Conservation (phyloP, 495 filamentous ascomycete genomes). For the Penicillium goetzii region DNA sequence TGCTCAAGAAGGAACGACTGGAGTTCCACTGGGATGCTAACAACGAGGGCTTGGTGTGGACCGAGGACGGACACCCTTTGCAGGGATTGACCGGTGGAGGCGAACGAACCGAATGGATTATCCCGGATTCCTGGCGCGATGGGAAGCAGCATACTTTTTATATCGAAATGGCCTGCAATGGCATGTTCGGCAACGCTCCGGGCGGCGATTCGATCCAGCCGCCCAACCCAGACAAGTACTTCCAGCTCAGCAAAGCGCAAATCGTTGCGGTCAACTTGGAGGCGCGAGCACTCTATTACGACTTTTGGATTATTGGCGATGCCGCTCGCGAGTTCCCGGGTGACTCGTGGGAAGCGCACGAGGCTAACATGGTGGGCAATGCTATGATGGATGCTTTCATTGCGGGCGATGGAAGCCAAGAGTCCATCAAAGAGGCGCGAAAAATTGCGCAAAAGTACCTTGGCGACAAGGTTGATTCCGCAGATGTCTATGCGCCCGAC, state of each 20-base stretch:
- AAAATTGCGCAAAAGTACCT: slow-evolving; percentile 82
- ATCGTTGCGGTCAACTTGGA: slow-evolving; percentile 88
- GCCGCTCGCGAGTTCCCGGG: slow-evolving; percentile 78
- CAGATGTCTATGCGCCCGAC: slow-evolving; percentile 79
- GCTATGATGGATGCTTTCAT: slow-evolving; percentile 89
- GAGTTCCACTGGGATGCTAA: slow-evolving; percentile 96
- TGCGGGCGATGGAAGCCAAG: slow-evolving; percentile 69
- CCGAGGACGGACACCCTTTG: slow-evolving; percentile 80
- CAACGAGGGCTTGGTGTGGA: slow-evolving; percentile 91
- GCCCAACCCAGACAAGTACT: slow-evolving; percentile 80
- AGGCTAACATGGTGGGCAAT: slow-evolving; percentile 80
- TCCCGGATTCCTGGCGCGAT: slow-evolving; percentile 78
- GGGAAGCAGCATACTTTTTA: slow-evolving; percentile 88
- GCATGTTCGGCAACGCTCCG: slow-evolving; percentile 93
- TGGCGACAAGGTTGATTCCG: slow-evolving; percentile 77
- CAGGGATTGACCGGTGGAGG: slow-evolving; percentile 93
- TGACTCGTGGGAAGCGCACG: slow-evolving; percentile 83
- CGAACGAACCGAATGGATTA: slow-evolving; percentile 86
- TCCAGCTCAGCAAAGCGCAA: slow-evolving; percentile 73
- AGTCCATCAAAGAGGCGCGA: slow-evolving; percentile 76
- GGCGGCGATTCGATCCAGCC: slow-evolving; percentile 89
- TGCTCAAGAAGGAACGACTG: slow-evolving; percentile 72
- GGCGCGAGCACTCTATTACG: slow-evolving; percentile 80
- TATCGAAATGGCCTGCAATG: slow-evolving; percentile 97
- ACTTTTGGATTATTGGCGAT: slow-evolving; percentile 95